phyloP scores from a whole-genome alignment of 140 eudicot genomes.

The Cichorium intybus region DNA sequence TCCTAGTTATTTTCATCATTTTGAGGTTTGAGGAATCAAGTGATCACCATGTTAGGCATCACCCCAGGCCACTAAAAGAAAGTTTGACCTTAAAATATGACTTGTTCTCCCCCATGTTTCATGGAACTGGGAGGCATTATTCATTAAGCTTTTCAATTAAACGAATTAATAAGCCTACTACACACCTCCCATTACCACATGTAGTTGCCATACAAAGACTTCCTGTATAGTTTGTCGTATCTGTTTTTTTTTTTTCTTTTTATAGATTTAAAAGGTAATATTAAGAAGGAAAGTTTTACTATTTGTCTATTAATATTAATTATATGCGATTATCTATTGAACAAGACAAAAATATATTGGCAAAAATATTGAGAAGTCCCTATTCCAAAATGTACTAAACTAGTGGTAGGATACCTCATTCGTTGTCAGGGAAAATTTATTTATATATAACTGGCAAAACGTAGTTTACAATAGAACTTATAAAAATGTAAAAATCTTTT shows the following conservation, averaged over 20 bases:
- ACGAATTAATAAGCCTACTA: slow-evolving; percentile 24
- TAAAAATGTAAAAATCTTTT: no score
- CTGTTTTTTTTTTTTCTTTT: neutral
- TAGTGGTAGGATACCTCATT: no score
- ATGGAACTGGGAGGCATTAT: slow-evolving; percentile 35
- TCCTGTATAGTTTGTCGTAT: slow-evolving; percentile 15
- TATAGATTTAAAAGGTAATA: neutral
- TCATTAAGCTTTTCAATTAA: slow-evolving; percentile 22
- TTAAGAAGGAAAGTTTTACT: neutral
- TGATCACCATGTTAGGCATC: slow-evolving; percentile 34
- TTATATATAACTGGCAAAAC: no score
- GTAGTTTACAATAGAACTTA: no score
- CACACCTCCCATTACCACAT: slow-evolving; percentile 38
- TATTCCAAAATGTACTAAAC: neutral
- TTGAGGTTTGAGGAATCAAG: slow-evolving; percentile 20
- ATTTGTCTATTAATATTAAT: neutral
- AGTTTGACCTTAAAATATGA: slow-evolving; percentile 34
- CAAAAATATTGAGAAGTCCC: neutral
- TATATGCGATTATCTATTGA: neutral
- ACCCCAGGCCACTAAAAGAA: slow-evolving; percentile 42
- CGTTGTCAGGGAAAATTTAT: no score
- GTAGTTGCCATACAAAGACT: slow-evolving; percentile 22
- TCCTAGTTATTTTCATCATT: slow-evolving; percentile 14
- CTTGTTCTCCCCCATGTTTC: slow-evolving; percentile 35
- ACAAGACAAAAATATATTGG: neutral